Base-by-base conservation (phyloP, 331 rosid genomes). In the Telfairia occidentalis region DNA sequence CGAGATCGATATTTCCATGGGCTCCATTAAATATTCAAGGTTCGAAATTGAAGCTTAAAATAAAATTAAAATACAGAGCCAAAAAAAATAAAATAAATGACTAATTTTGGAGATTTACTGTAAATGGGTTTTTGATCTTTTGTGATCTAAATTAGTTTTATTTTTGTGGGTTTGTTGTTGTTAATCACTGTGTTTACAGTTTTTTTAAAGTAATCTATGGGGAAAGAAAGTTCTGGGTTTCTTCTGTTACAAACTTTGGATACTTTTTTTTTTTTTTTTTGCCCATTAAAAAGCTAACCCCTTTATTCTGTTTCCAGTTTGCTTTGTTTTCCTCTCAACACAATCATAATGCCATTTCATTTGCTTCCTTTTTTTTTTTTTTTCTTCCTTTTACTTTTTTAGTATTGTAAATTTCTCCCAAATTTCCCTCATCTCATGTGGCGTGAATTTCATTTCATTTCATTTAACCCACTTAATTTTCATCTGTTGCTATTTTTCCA, bases 1-100 rank as follows among this genome's bases (percentile, higher is more conserved):
- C 32, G 98, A 94, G 90, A 94, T 94, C 54, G 98, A 94, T 85
- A 83, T 94, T 43, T 87, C 98, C 64, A 86, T 94, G 90, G 98
- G 97, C 37, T 94, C 97, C 75, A 94, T 94, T 85, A 91, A 89
- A 89, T 91, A 85, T 78, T 86, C 98, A 79, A 91, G 98, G 92
- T 94, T 89, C 83, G 97, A 88, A 82, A 94, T 91, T 65, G 77
- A 87, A 83, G 91, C 95, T 55, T 87, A 79, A 87, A 70, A 28
- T 0, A 70, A 70, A 70, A 15, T 3, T 4, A 1, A 35, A 64
- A 32, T 30, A 32, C 3, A 28, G 4, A 26, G 28, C 1, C 26
- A 58, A 7, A 6, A 7, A 52, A 2, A 19, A 48, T 16, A 49
- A 18, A 0, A 55, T 2, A 28, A 58, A 5, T 10, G 50, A 70